Conservation (phyloP, 106 monocot species). For the Hemerocallis citrina region DNA sequence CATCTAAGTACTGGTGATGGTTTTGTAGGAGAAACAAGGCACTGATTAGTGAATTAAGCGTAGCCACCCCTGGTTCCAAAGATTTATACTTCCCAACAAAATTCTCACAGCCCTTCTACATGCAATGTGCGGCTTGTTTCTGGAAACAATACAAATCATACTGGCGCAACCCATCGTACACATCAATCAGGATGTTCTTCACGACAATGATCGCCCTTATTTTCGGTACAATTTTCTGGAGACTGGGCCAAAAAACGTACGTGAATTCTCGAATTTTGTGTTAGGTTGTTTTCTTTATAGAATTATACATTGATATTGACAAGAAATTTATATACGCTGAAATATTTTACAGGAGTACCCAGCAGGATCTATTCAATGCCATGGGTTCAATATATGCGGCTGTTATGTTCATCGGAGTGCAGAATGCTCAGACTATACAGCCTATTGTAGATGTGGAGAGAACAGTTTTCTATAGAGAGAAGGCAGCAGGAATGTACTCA, state of each 20-base stretch:
- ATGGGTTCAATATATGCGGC: constrained; percentile 65
- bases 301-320: background rate
- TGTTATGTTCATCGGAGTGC: constrained; percentile 67
- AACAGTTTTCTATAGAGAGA: constrained; percentile 80
- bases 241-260: constrained; percentile 47
- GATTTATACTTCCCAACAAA: constrained; percentile 44
- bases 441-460: constrained; percentile 86
- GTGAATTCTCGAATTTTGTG: background rate
- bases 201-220: too few species aligned
- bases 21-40: constrained; percentile 51
- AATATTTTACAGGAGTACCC: constrained; percentile 22
- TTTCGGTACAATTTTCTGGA: constrained; percentile 62
- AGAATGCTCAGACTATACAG: constrained; percentile 68
- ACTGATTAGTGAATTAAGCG: constrained; percentile 41
- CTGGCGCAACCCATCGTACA: constrained; percentile 69
- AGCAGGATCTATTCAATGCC: constrained; percentile 53
- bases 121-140: constrained; percentile 66
- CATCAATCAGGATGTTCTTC: constrained; percentile 53
- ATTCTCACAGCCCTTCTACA: too few species aligned
- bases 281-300: too few species aligned
- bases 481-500: constrained; percentile 43
- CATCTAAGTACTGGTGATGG: background rate
- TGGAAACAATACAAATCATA: constrained; percentile 76
- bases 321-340: background rate
- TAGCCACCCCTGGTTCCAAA: constrained; percentile 32